Percentiles rank a stretch among this genome's conserved stretches.
These are phyloP conservation scores for Bromus sterilis DNA, from an alignment of 176 grass and related monocot genomes.

Conservation along the genomic window DNA sequence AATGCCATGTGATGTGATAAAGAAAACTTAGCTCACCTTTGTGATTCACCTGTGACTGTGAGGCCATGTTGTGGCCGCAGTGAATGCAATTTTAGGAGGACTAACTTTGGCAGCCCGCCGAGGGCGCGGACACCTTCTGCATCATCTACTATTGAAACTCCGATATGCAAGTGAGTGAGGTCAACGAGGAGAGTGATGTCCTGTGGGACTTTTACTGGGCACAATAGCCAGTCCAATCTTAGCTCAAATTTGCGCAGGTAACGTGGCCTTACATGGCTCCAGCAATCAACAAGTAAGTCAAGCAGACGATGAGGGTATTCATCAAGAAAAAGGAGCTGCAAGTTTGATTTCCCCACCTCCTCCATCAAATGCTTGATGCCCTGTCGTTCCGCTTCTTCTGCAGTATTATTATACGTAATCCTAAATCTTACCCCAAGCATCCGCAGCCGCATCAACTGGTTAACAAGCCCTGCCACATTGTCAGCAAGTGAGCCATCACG, in stretches of 20 bases:
- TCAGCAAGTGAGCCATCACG: not conserved
- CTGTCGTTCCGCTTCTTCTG: not conserved
- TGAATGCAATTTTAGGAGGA: not conserved
- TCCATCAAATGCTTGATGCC: not conserved
- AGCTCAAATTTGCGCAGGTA: constrained; percentile 2
- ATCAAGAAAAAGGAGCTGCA: constrained; percentile 13
- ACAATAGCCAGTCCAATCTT: not conserved
- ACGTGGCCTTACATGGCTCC: no score
- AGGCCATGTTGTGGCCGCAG: no score
- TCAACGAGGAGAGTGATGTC: not conserved
- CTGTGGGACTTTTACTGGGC: not conserved
- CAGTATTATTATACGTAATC: no score
- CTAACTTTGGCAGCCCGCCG: not conserved
- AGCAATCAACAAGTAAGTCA: not conserved
- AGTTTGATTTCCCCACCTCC: not conserved
- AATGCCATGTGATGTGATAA: no score
- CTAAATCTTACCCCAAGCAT: constrained; percentile 11
- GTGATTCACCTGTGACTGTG: no score
- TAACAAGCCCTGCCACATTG: not conserved
- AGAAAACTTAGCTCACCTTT: no score
- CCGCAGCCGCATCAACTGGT: not conserved
- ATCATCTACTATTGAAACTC: not conserved
- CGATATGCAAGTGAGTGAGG: constrained; percentile 18
- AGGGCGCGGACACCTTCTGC: not conserved
- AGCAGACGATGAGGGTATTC: not conserved